Base-by-base conservation (phyloP, 495 filamentous ascomycete genomes). In the Chaetomium fimeti region DNA sequence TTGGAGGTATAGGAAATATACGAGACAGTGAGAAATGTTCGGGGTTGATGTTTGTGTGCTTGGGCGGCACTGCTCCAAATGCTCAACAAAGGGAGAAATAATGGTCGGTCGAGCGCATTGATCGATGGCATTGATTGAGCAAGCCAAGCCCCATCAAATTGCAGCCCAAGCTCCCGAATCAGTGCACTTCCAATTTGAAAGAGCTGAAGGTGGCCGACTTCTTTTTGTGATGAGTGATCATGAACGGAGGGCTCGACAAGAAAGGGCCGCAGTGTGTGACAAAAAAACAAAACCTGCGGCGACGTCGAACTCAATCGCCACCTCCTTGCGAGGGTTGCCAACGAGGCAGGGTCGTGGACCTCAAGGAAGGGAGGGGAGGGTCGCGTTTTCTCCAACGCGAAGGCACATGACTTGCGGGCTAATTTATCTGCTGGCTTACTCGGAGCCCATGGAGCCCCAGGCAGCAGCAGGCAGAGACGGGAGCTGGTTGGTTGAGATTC, bases 331-430 rank as follows among this genome's bases (percentile, higher is more conserved):
- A 42, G n/a, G 28, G 8, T 52, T 36, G 32, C 32, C 32, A 32
- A 9, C 15, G 45, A 49, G 40, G 40, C 51, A 66, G 56, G 38
- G 40, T 24, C 57, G 28, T 56, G 42, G 28, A 40, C 13, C 42
- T 43, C 16, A 36, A 18, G 51, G 59, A 47, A 53, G 54, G 58
- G 42, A 40, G 47, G 57, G 59, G 47, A 59, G 45, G 27, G 38
- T 57, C 68, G 68, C 70, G 70, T 64, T 64, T 40, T 48, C 51
- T 58, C 11, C 18, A 32, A 72, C 70, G 68, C 70, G 70, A 70
- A 62, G 43, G 48, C 70, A 72, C 70, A 61, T 72, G 70, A 70
- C 63, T 28, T 60, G 43, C 25, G 60, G 51, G n/a, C 22, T 38
- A 47, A 60, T 32, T 68, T 43, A 68, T 43, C 61, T 43, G 60